Percentiles rank a stretch among this genome's conserved stretches.
phyloP scores from a whole-genome alignment of 768 basidiomycete genomes.

The Calocybe indica region DNA sequence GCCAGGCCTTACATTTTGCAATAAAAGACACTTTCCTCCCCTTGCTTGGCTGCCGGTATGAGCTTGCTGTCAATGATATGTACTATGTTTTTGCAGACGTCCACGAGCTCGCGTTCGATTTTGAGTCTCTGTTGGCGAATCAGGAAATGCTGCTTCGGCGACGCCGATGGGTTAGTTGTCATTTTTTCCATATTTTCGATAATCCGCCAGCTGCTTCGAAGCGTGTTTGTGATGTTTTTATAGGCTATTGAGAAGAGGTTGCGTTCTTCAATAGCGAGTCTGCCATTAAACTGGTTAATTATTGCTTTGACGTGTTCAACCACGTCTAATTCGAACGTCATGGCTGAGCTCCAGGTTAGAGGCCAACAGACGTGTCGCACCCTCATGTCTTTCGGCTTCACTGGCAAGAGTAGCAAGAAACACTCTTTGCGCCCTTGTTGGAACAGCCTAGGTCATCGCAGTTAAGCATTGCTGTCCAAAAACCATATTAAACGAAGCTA shows the following conservation, averaged over 20 bases:
- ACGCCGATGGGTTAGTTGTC: conserved; percentile 39
- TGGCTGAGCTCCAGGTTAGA: background rate
- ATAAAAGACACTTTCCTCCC: conserved; percentile 87
- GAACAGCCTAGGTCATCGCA: conserved; percentile 7
- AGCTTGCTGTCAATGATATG: conserved; percentile 53
- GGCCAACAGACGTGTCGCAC: conserved; percentile 28
- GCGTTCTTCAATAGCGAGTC: conserved; percentile 78
- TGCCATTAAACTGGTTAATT: conserved; percentile 59
- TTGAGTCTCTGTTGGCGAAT: conserved; percentile 68
- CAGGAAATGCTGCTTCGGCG: conserved; percentile 50
- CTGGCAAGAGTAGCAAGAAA: conserved; percentile 79
- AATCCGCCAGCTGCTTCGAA: conserved; percentile 82
- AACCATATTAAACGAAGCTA: too few species aligned
- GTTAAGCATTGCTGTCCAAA: too few species aligned
- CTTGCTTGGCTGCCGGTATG: conserved; percentile 48
- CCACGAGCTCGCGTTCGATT: conserved; percentile 73
- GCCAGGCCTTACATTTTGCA: conserved; percentile 64
- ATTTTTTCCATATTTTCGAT: conserved; percentile 73
- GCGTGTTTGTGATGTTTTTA: conserved; percentile 82
- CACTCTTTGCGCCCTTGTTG: conserved; percentile 33
- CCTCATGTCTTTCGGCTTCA: conserved; percentile 86
- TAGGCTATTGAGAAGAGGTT: conserved; percentile 86
- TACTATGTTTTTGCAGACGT: conserved; percentile 77
- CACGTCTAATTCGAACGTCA: conserved; percentile 44
- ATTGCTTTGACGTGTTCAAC: conserved; percentile 75